phyloP scores from a whole-genome alignment of 164 flowering plant genomes.

The Aristolochia fimbriata region DNA sequence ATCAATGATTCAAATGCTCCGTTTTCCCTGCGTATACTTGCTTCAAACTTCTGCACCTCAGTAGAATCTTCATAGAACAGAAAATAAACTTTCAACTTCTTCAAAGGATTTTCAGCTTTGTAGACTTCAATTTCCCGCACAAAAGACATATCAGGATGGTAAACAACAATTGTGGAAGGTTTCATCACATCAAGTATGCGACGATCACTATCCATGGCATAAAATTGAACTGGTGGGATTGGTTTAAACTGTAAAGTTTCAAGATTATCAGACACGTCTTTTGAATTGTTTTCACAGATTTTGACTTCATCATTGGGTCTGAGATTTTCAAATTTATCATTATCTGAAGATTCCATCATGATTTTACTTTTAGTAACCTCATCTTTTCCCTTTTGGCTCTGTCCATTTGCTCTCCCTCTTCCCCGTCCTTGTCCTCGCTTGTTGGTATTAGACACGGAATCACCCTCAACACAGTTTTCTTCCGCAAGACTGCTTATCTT shows the following conservation, averaged over 20 bases:
- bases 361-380: conserved; percentile 8
- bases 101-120: conserved; percentile 79
- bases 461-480: conserved; percentile 23
- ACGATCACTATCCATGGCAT: conserved; percentile 74
- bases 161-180: conserved; percentile 73
- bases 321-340: conserved; percentile 15
- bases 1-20: conserved; percentile 94
- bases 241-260: conserved; percentile 26
- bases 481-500: conserved; percentile 32
- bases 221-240: conserved; percentile 65
- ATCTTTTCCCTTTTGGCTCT: conserved; percentile 3
- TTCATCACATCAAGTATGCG: conserved; percentile 63
- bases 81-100: conserved; percentile 73
- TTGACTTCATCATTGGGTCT: conserved; percentile 20
- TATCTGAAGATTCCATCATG: conserved; percentile 5
- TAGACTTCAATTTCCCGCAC: conserved; percentile 92
- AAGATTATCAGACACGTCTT: conserved; percentile 10
- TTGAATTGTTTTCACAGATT: conserved; percentile 14
- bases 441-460: conserved; percentile 15
- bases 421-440: conserved; percentile 20
- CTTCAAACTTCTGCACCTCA: conserved; percentile 94
- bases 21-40: conserved; percentile 91
- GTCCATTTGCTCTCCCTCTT: conserved; percentile 23
- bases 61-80: conserved; percentile 92
- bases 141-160: conserved; percentile 90